Evolutionary conservation across 2,329 filamentous ascomycete species (phyloP), one percentile per base, ranked within the genome.

Genomic region (Alternaria hordeiaustralica): DNA sequence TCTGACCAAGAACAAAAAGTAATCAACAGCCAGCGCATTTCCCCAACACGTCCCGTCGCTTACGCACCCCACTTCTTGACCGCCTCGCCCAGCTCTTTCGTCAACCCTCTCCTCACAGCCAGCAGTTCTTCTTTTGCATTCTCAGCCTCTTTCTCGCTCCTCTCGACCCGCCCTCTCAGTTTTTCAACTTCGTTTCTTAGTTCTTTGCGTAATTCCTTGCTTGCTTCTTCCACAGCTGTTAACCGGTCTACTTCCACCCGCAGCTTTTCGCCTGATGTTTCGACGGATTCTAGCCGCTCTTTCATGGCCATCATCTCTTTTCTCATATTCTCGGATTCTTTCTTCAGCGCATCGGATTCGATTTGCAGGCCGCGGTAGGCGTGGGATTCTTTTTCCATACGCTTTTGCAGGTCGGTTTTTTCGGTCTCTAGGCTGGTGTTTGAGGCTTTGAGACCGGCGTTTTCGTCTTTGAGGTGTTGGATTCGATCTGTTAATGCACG

Each of bases 401-500:
- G 64, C 26, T 64, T 55, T 15, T 61, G 60, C 4, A 67, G 53
- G 5, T 67, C 60, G 3, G 55, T 50, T 15, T 61, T 65, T 9
- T 67, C 65, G 15, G 46, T 50, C 41, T 67, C 65, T 6, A 67
- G 47, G 5, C 46, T 33, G 10, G 49, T 49, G 5, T 63, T 49
- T 13, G 57, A 60, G n/a, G 58, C 55, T 56, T 69, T 65, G 9
- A 69, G 60, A 28, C 56, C 64, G 12, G 62, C 58, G 13, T 71
- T 71, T 59, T 69, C 66, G 9, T 65, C 63, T 36, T 72, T 70
- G 54, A 72, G 67, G 15, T 68, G 56, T 9, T 68, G 58, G 12
- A 72, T 71, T n/a, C 70, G 68, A 13, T 66, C 61, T 15, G 66
- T 66, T 12, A 71, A 41, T n/a, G 70, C 70, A 41, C 60, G 55